Base-by-base conservation (phyloP, 2,329 filamentous ascomycete genomes). In the Fusarium nanum region DNA sequence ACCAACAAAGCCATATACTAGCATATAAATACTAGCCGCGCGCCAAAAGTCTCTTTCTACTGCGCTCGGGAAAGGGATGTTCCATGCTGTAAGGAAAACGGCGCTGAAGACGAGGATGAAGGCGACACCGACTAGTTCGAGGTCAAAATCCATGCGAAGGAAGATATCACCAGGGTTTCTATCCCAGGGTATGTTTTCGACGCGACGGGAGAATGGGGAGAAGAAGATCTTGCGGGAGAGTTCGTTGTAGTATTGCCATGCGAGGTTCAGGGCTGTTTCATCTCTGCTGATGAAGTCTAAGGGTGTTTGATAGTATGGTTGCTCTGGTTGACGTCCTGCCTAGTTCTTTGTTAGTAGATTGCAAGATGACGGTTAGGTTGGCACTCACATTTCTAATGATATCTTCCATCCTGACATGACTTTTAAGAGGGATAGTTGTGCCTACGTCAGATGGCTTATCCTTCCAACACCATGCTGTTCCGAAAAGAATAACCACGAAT, bases 401-500 rank as follows among this genome's bases (percentile, higher is more conserved):
- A 7, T 37, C 22, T 14, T 46, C 45, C 7, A 56, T 45, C 4
- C n/a, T 41, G 2, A 22, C 37, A 7, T 3, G 2, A 10, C 25
- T 37, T 2, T 4, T 3, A 13, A 67, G 0, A 13, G 30, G 10
- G 9, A 67, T 58, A 0, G 65, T 62, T 3, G 62, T 63, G 6
- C 48, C 40, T 2, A 68, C 54, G 13, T 56, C 62, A 12, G 56
- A 60, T 10, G 60, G 65, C 14, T 68, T 68, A 7, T 68, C 56
- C n/a, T 58, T 63, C 65, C 65, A 68, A 6, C 62, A 67, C 56
- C 58, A 62, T 7, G 65, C 58, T 5, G 57, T 68, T 18, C 65
- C 63, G 22, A 68, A 55, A 1, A 68, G 54, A 6, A 68, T 58
- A 2, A 67, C 28, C 0, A 67, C 58, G 2, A 68, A 68, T 0